Conservation (phyloP, 1,284 basidiomycete genomes). For the Ceratobasidium sp. region DNA sequence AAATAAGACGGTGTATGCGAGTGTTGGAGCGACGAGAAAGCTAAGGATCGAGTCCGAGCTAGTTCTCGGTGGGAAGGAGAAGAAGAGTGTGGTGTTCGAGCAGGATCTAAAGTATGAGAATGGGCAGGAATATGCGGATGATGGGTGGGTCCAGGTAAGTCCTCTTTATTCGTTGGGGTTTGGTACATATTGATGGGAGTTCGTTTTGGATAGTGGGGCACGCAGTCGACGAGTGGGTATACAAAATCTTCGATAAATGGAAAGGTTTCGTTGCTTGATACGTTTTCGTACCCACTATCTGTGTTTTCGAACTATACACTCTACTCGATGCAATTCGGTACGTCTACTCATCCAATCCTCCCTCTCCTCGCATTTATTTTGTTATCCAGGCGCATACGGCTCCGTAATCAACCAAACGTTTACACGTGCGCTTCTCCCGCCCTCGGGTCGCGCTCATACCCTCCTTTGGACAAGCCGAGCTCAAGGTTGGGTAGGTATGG, state of each 20-base stretch:
- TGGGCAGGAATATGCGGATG: conserved; percentile 33
- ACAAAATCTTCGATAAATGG: conserved; percentile 36
- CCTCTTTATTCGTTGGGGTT: not conserved
- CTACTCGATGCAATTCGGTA: conserved; percentile 45
- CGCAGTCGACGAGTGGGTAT: conserved; percentile 42
- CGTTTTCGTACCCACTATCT: conserved; percentile 45
- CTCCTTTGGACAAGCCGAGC: conserved; percentile 58
- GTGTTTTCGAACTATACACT: conserved; percentile 45
- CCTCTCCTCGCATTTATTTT: not conserved
- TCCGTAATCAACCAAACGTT: conserved; percentile 59
- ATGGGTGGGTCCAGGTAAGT: conserved; percentile 46
- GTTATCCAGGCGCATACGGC: conserved; percentile 56
- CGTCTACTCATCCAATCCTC: not conserved
- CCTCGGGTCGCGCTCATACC: conserved; percentile 54
- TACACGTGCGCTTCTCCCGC: conserved; percentile 56
- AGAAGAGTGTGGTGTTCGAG: conserved; percentile 28
- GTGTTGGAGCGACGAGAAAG: conserved; percentile 25
- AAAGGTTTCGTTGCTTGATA: conserved; percentile 33
- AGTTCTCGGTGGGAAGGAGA: conserved; percentile 38
- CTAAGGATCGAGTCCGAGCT: conserved; percentile 35
- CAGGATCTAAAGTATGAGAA: conserved; percentile 43
- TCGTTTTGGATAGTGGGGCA: too few relatives aligned
- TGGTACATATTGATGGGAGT: too few relatives aligned
- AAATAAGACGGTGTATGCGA: conserved; percentile 38
- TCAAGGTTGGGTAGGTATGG: conserved; percentile 59